Base-by-base conservation (phyloP, 2,329 filamentous ascomycete species). In the Trichoderma aggressivum region DNA sequence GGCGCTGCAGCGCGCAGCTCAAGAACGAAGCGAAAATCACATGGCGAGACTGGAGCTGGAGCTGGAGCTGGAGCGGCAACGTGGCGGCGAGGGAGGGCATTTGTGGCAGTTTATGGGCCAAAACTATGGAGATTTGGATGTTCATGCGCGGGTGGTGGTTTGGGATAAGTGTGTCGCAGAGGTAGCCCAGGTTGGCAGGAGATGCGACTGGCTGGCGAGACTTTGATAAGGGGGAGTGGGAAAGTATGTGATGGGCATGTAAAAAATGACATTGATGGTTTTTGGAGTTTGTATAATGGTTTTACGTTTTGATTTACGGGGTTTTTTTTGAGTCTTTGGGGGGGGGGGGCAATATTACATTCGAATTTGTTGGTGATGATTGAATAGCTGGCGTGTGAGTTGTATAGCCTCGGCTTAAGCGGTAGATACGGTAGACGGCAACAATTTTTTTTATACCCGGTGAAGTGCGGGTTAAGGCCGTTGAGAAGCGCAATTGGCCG, bases 101-200 rank as follows among this genome's bases (percentile, higher is more conserved):
- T 21, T 55, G 39, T 30, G 36, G 58, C 39, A 18, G 18, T 43
- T 60, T 21, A 26, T 16, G 26, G 56, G 56, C 18, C 5, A 6
- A 30, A n/a, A 59, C 26, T 30, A 59, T 34, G 56, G 28, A 30
- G 34, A 24, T 16, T 62, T 28, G 43, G 28, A 21, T 26, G n/a
- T 32, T 55, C 32, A 36, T 32, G 62, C 43, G 28, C 21, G 30
- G 62, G 39, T 43, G n/a, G 39, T 32, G 16, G 47, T 47, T 47
- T 28, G 34, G 64, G 34, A 50, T 53, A 61, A n/a, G n/a, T n/a
- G 56, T 61, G 39, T 69, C 65, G 65, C 65, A 69, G 65, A 69
- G 65, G 65, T 69, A 69, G 34, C 65, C 65, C 65, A 69, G 65
- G 18, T 61, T 61, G 65, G 65, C 65, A 69, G 65, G 65, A 69